Evolutionary conservation across 208 protist species (phyloP), one percentile per base, ranked within the genome.

Genomic region (Leishmania lainsoni): DNA sequence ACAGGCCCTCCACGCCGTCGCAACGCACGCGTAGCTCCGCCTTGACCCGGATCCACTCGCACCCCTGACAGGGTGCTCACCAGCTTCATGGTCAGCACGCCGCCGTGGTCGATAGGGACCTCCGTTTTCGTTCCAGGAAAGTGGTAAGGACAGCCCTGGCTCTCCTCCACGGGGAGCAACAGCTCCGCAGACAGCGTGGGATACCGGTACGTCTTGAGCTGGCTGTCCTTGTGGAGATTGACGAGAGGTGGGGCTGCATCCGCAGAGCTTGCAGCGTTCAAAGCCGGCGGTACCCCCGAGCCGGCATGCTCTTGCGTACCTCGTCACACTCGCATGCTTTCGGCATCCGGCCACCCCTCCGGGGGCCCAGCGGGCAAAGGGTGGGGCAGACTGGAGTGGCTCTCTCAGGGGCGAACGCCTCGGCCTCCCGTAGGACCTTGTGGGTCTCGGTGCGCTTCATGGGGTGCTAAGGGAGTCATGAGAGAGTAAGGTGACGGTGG

Each of bases 51-150:
- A 84, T 80, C 63, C 65, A 56, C 75, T 84, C 80, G 10, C 68
- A 5, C 61, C 69, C 51, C 73, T 51, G 71, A 76, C 39, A 63
- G 16, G 49, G 51, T 79, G 61, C 29, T 72, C 75, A 70, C 71
- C 54, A 76, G 75, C 26, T 52, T 75, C 66, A 69, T 75, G 54
- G 61, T 45, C 39, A 75, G 80, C 49, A 80, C 56, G 68, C 75
- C 75, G 61, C 80, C 80, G 75, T 75, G 69, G 75, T 84, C 75
- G 56, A 84, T 80, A 45, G 79, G 72, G 68, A 79, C 80, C 48
- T 79, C 80, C 80, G 75, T 80, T 35, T 76, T 78, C 58, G 29
- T 69, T 10, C 80, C 79, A 42, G 76, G 69, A 75, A 79, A 68
- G 75, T 84, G 80, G 80, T 59, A 80, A 29, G 75, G 80, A 51